phyloP scores from a whole-genome alignment of 768 basidiomycete species.

The Termitomyces sp. region DNA sequence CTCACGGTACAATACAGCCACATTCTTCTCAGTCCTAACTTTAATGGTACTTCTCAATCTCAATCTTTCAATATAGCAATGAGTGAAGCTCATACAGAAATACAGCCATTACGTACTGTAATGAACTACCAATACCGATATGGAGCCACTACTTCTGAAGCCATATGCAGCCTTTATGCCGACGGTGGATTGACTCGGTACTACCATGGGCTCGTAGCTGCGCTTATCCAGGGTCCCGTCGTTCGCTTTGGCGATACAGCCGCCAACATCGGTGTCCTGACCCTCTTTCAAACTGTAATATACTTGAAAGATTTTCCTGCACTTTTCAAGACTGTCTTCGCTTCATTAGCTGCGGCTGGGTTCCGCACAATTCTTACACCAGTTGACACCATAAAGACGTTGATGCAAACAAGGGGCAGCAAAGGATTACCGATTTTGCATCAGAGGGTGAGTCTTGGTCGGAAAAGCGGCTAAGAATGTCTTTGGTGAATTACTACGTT shows the following conservation, averaged over 20 bases:
- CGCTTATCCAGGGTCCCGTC: conserved; percentile 80
- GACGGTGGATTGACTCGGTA: conserved; percentile 82
- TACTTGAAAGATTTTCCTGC: conserved; percentile 61
- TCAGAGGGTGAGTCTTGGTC: conserved; percentile 43
- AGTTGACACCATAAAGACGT: conserved; percentile 92
- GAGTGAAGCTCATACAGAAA: neutral
- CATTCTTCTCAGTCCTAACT: conserved; percentile 89
- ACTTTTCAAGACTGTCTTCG: conserved; percentile 73
- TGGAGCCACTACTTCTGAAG: conserved; percentile 65
- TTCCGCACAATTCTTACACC: conserved; percentile 93
- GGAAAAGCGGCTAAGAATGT: neutral
- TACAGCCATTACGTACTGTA: conserved; percentile 77
- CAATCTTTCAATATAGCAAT: neutral
- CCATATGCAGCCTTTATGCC: conserved; percentile 59
- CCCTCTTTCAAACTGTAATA: conserved; percentile 71
- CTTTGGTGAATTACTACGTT: neutral
- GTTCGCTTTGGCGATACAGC: conserved; percentile 93
- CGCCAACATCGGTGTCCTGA: conserved; percentile 88
- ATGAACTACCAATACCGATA: conserved; percentile 97
- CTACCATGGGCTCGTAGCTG: conserved; percentile 84
- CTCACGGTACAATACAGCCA: conserved; percentile 44
- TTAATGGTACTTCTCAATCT: conserved; percentile 54
- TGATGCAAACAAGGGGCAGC: conserved; percentile 85
- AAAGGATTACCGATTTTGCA: conserved; percentile 61
- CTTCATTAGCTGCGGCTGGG: conserved; percentile 68